Base-by-base conservation (phyloP, 352 stramenopile species). In the Phytopythium vexans region DNA sequence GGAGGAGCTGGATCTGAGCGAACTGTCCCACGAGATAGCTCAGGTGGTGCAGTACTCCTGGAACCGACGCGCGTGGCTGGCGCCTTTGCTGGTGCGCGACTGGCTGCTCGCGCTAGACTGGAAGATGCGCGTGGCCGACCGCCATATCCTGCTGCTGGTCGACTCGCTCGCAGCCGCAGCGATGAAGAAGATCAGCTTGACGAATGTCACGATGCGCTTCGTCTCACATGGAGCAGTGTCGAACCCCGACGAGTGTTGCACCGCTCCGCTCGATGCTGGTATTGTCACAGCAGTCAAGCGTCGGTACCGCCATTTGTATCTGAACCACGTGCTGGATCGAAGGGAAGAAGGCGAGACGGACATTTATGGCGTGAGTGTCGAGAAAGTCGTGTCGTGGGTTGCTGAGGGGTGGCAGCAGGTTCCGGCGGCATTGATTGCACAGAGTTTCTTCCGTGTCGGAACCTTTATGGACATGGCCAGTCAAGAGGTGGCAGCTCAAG, bases 101-200 rank as follows among this genome's bases (percentile, higher is more conserved):
- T 93, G 82, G 82, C 59, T 93, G 15, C 56, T 89, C 38, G 71
- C 80, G 40, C 63, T 93, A 12, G 82, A 93, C 65, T 86, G 75
- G 74, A 74, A 76, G 34, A 88, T 93, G 80, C 82, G 83, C 48
- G 72, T 89, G 55, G 70, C 72, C 37, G 79, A 87, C 62, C 82
- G 82, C 35, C 64, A 84, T 5, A 70, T 93, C 41, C 49, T 93
- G 48, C 62, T 93, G 36, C 60, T 93, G 38, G 39, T 93, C 7
- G 75, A 88, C 66, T 72, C 71, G 49, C 60, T 79, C 2, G 70
- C 73, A 41, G 79, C 72, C 3, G 71, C 81, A 54, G 74, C 77
- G 35, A 71, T 86, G 54, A 72, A 80, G 52, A 88, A 75, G 48
- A 54, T 77, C 35, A 57, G 56, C 58, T 59, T 91, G 36, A 84